Base-by-base conservation (phyloP, 257 asterid genomes). In the Primulina eburnea region DNA sequence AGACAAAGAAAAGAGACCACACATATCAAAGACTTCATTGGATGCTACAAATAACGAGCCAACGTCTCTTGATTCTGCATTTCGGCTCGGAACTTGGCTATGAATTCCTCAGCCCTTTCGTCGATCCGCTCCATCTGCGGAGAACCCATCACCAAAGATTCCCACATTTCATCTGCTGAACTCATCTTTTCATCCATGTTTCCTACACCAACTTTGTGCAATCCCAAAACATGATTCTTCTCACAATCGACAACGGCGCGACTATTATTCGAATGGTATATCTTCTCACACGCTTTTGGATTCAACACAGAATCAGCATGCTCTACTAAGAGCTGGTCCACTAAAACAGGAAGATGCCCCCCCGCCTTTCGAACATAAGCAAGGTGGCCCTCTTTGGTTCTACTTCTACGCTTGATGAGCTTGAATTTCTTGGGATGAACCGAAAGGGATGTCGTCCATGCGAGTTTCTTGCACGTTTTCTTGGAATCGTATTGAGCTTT, bases 91-190 rank as follows among this genome's bases (percentile, higher is more conserved):
- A 92, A 82, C 58, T 71, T 79, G 32, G 91, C 70, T 60, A 92
- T 92, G 60, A 92, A 92, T 79, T 86, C 97, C 34, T 92, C 97
- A 0, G 97, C 97, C 79, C 92, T 83, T 47, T 87, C 89, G 62
- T 92, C 62, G 17, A 92, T 92, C 28, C 79, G 85, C 34, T 87
- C 77, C 92, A 84, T 71, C 26, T 89, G 92, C 2, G 96, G 88
- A 6, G 95, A 87, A 34, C 82, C 87, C 62, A 89, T n/a, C 34
- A 62, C 80, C 86, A 89, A 62, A 0, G 95, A 83, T 70, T 92
- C 97, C 97, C 97, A 92, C 85, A 83, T 66, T n/a, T 87, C 89
- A 79, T 92, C 97, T n/a, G 94, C 95, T 14, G 57, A 71, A 59
- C 56, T 29, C 64, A 16, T n/a, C 35, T 17, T 47, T 10, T 63